These are phyloP conservation scores for Phytophthora rubi DNA, from an alignment of 352 stramenopile species.

Conservation along the genomic window DNA sequence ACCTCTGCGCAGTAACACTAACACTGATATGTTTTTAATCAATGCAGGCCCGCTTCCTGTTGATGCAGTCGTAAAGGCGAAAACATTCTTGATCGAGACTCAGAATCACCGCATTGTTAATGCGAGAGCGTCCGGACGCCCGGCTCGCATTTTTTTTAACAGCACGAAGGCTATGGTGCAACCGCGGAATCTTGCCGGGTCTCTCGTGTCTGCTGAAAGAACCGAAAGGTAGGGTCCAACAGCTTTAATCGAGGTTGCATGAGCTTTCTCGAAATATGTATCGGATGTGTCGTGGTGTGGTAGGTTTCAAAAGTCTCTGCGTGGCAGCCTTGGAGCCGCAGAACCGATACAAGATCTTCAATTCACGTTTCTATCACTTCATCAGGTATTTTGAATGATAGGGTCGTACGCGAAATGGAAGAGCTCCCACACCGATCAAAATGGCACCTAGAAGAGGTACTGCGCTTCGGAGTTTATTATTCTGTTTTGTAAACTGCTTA, in stretches of 20 bases:
- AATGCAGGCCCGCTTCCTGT: constrained; percentile 8
- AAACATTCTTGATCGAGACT: background rate
- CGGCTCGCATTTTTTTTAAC: background rate
- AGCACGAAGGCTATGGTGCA: background rate
- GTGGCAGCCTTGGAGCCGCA: background rate
- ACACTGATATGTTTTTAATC: background rate
- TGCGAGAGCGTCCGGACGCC: background rate
- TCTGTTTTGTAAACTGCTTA: background rate
- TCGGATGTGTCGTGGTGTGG: background rate
- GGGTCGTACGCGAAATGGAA: background rate
- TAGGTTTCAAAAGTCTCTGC: background rate
- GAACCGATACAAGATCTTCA: background rate
- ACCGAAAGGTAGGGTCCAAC: background rate
- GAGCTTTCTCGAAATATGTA: background rate
- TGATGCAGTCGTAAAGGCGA: constrained; percentile 9
- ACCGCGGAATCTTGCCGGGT: background rate
- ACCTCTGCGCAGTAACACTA: background rate
- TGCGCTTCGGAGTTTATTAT: background rate
- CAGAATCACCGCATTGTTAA: constrained; percentile 3
- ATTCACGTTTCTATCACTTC: background rate
- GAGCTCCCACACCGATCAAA: background rate
- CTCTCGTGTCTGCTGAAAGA: background rate
- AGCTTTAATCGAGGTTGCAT: background rate
- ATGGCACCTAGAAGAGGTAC: background rate
- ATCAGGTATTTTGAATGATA: background rate